Base-by-base conservation (phyloP, 352 stramenopile species). In the Pythium insidiosum region DNA sequence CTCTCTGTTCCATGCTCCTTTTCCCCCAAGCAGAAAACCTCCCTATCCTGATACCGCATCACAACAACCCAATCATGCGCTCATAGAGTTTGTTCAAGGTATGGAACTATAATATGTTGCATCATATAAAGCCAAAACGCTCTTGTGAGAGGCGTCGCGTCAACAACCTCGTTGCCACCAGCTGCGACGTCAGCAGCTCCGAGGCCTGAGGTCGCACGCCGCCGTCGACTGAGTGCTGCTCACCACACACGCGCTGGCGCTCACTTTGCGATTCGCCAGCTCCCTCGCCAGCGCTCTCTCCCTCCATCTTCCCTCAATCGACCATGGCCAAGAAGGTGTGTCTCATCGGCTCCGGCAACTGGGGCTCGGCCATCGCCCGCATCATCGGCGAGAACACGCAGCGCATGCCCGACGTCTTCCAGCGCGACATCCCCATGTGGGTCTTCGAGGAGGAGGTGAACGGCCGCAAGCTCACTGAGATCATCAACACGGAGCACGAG, bases 401-500 rank as follows among this genome's bases (percentile, higher is more conserved):
- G 50, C 62, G 65, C 2, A 45, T 73, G 33, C 28, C 40, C 19
- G 43, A 71, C 4, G 72, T 78, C 33, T 98, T 96, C 67, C 74
- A 97, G 56, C 56, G 63, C 25, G 56, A 86, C 58, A 93, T 98
- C 42, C 96, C 94, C 66, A 97, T 98, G 91, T 99, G 93, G 94
- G 94, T 98, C 13, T 98, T 94, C 54, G 94, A 98, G 62, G 75
- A 95, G 50, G 72, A 97, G 19, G 67, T 86, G 38, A 60, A 95
- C 30, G 72, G 72, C 43, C 66, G 74, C 35, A 97, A 97, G 49
- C 78, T 99, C 25, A 97, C 89, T 20, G 75, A 98, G 37, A 93
- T 98, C 47, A 98, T 99, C 68, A 99, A 99, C 63, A 67, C 58
- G 42, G 69, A 86, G 37, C 91, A 98, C 64, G 94, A 98, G 69